phyloP scores from a whole-genome alignment of 2,329 filamentous ascomycete genomes.

The Passalora sequoiae region DNA sequence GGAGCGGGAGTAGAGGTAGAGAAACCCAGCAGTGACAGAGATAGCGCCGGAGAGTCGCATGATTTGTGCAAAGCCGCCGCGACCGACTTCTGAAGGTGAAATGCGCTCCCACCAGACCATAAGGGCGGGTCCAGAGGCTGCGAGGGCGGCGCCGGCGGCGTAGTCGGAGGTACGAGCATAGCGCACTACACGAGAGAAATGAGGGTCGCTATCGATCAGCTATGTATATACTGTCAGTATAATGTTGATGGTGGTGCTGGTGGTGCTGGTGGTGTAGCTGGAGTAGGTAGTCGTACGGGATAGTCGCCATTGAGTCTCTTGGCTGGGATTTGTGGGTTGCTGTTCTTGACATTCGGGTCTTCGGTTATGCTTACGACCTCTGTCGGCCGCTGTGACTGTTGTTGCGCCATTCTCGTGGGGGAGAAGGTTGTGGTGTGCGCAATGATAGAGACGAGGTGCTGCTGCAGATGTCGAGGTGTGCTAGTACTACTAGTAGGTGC shows the following conservation, averaged over 20 bases:
- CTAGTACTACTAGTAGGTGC: too few species aligned
- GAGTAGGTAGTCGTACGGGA: constrained; percentile 56
- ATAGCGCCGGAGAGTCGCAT: constrained; percentile 74
- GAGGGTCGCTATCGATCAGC: constrained; percentile 98
- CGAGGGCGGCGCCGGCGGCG: constrained; percentile 60
- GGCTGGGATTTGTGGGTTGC: constrained; percentile 49
- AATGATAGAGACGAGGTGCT: constrained; percentile 8
- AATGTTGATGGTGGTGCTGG: constrained; percentile 1
- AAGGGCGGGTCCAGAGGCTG: constrained; percentile 65
- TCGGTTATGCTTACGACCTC: constrained; percentile 23
- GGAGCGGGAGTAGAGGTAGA: constrained; percentile 80
- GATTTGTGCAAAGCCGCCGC: constrained; percentile 72
- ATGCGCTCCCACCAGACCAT: constrained; percentile 78
- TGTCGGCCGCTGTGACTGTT: constrained; percentile 14
- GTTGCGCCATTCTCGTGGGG: constrained; percentile 25
- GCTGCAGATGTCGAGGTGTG: too few species aligned
- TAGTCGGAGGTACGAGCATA: constrained; percentile 89
- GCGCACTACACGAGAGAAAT: constrained; percentile 81
- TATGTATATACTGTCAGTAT: constrained; percentile 41
- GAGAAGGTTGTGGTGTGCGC: constrained; percentile 11
- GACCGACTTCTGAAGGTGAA: constrained; percentile 77
- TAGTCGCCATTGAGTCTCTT: constrained; percentile 79
- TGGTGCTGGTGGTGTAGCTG: constrained; percentile 1
- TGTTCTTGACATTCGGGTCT: constrained; percentile 29
- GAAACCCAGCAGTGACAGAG: constrained; percentile 70